These are phyloP conservation scores for Achaetomiella virescens DNA, from an alignment of 495 filamentous ascomycete genomes.

Conservation along the genomic window DNA sequence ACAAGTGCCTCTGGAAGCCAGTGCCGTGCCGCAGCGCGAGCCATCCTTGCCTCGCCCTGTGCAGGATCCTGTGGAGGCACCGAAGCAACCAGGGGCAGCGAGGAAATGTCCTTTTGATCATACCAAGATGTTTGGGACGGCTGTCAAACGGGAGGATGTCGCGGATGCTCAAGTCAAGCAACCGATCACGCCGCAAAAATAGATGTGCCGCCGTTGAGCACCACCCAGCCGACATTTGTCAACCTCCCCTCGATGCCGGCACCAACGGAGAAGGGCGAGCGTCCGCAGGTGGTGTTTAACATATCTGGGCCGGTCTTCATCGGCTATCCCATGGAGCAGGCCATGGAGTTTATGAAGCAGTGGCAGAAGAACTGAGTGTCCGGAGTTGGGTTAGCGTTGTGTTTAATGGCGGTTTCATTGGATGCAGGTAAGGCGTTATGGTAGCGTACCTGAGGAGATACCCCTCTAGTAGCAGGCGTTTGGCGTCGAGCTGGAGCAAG, in stretches of 20 bases:
- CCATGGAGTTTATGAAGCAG: conserved; percentile 61
- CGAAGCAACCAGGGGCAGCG: conserved; percentile 18
- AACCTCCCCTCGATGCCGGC: conserved; percentile 25
- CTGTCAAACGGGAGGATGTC: conserved; percentile 9
- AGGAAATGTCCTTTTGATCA: conserved; percentile 46
- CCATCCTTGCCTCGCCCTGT: conserved; percentile 40
- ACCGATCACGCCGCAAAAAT: conserved; percentile 19
- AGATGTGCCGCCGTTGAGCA: conserved; percentile 12
- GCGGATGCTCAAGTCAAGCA: conserved; percentile 17
- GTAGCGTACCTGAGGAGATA: no score
- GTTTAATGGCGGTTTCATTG: neutral
- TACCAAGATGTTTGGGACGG: conserved; percentile 30
- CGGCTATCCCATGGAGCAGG: conserved; percentile 76
- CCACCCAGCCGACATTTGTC: conserved; percentile 37
- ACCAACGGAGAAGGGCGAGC: conserved; percentile 18
- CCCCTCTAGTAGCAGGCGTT: no score
- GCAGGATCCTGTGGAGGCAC: conserved; percentile 21
- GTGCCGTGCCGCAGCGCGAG: conserved; percentile 23
- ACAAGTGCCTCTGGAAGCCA: conserved; percentile 46
- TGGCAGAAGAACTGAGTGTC: conserved; percentile 26
- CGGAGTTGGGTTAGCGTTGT: neutral
- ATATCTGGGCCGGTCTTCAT: conserved; percentile 81
- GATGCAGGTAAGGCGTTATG: no score
- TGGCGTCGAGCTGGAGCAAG: no score
- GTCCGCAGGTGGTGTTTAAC: conserved; percentile 61